phyloP scores from a whole-genome alignment of 1,139 yeast species.

The Sugiyamaella castrensis region DNA sequence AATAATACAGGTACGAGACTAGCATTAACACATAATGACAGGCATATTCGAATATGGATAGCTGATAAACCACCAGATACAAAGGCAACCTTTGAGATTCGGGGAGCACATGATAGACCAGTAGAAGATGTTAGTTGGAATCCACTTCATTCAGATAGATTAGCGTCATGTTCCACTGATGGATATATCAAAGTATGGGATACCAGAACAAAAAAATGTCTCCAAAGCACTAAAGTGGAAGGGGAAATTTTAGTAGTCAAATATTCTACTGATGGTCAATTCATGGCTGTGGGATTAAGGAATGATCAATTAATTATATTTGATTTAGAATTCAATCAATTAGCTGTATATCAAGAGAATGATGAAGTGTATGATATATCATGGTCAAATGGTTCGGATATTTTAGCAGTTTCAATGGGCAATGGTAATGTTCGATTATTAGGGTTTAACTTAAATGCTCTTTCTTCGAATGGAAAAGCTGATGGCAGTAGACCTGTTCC shows the following conservation, averaged over 20 bases:
- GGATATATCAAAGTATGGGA: conserved; percentile 56
- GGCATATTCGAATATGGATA: conserved; percentile 31
- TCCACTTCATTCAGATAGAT: conserved; percentile 49
- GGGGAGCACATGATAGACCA: conserved; percentile 41
- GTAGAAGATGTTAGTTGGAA: conserved; percentile 60
- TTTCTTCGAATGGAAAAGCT: conserved; percentile 9
- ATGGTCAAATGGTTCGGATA: conserved; percentile 33
- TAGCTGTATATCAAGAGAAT: conserved; percentile 23
- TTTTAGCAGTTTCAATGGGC: conserved; percentile 35
- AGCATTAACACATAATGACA: conserved; percentile 29
- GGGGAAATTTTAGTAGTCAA: conserved; percentile 39
- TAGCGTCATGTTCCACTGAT: conserved; percentile 62
- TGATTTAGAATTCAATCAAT: conserved; percentile 15
- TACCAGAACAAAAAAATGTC: conserved; percentile 41
- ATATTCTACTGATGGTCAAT: conserved; percentile 55
- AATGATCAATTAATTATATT: conserved; percentile 26
- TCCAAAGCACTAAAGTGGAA: conserved; percentile 40
- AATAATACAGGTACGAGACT: conserved; percentile 31
- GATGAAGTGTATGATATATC: conserved; percentile 42
- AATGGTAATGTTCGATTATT: conserved; percentile 37
- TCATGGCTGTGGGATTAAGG: conserved; percentile 50
- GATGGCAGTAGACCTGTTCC: conserved; percentile 4
- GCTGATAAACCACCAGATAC: conserved; percentile 27
- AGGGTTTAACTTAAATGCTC: neutral
- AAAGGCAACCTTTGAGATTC: conserved; percentile 24